Conservation (phyloP, 257 asterid species). For the Fraxinus anomala region DNA sequence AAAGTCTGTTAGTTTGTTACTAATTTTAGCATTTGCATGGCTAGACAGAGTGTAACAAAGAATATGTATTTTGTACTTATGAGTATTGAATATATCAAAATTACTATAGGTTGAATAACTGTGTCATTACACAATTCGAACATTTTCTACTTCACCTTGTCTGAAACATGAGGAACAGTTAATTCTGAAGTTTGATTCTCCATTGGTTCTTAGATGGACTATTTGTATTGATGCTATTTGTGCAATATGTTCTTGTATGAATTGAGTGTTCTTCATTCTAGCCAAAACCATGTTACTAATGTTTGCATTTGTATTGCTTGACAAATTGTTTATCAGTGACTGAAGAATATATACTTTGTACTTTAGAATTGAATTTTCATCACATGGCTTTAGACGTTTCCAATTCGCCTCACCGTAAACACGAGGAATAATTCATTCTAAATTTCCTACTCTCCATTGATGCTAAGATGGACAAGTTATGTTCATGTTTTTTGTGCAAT, state of each 20-base stretch:
- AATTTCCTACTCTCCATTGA: background rate
- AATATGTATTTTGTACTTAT: background rate
- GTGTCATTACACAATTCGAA: background rate
- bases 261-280: background rate
- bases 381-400: background rate
- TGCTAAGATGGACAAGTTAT: background rate
- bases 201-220: background rate
- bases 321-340: too few relatives aligned
- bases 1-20: background rate
- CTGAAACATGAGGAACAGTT: background rate
- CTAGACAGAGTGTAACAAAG: background rate
- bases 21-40: background rate
- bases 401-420: background rate
- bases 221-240: background rate
- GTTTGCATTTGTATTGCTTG: too few relatives aligned
- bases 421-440: background rate
- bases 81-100: background rate
- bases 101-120: background rate
- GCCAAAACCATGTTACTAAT: background rate
- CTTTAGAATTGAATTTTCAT: background rate
- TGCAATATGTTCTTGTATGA: background rate
- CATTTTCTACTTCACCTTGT: background rate
- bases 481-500: background rate
- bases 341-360: background rate
- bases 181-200: background rate